Conservation (phyloP, 2,329 filamentous ascomycete genomes). For the Diatrype stigma region DNA sequence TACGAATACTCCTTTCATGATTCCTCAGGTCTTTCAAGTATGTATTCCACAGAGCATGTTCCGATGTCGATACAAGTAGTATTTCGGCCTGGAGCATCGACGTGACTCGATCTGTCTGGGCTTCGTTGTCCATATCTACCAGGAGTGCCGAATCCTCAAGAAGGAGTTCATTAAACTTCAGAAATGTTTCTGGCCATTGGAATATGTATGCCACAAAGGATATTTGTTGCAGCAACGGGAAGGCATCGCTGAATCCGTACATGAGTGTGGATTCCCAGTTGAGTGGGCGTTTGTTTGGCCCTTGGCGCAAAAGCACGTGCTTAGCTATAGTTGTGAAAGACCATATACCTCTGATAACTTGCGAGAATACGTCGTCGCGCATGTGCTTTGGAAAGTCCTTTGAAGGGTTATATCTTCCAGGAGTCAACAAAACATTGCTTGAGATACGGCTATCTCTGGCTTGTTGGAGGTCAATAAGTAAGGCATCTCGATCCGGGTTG, state of each 20-base stretch:
- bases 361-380: background rate
- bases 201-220: background rate
- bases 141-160: background rate
- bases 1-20: background rate
- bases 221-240: background rate
- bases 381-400: background rate
- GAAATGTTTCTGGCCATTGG: background rate
- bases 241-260: background rate
- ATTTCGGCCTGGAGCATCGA: background rate
- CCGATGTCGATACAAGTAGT: background rate
- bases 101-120: background rate
- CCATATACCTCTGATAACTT: background rate
- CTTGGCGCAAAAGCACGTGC: background rate
- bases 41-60: background rate
- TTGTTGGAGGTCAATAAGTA: background rate
- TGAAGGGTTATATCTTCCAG: background rate
- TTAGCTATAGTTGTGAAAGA: background rate
- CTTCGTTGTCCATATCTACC: background rate
- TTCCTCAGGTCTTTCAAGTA: background rate
- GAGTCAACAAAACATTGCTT: background rate
- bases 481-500: background rate
- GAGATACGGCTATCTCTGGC: background rate
- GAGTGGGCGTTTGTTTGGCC: background rate
- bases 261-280: background rate
- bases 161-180: background rate